These are phyloP conservation scores for Annona squamosa DNA, from an alignment of 164 flowering plant species.

Conservation along the genomic window DNA sequence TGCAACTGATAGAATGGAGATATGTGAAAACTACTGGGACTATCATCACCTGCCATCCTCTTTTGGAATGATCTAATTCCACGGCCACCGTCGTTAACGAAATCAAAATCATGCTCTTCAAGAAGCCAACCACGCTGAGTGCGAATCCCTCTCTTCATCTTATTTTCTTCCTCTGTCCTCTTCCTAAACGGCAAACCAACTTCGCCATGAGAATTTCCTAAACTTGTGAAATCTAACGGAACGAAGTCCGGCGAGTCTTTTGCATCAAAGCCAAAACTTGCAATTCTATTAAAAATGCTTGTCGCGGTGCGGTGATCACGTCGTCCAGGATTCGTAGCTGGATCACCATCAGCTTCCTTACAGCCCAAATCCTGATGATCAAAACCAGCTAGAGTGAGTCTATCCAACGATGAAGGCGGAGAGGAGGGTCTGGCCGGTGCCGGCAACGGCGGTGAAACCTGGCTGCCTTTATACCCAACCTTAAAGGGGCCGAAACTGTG, in stretches of 20 bases:
- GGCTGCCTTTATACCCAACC: neutral
- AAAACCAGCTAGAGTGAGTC: neutral
- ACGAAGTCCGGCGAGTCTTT: neutral
- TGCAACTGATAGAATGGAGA: neutral
- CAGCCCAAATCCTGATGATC: neutral
- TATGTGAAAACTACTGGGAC: neutral
- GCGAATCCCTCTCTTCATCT: neutral
- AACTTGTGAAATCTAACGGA: neutral
- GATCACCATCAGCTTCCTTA: neutral
- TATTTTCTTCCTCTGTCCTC: constrained; percentile 1
- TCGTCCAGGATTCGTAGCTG: neutral
- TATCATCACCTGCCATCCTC: neutral
- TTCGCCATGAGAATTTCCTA: neutral
- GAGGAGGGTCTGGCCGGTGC: neutral
- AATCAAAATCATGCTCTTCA: neutral
- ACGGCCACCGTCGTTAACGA: neutral
- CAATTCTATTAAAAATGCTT: neutral
- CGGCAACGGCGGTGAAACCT: neutral
- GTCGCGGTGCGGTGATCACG: neutral
- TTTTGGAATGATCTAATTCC: neutral
- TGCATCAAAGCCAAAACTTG: neutral
- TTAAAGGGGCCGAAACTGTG: constrained; percentile 4
- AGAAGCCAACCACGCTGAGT: neutral
- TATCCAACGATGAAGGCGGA: neutral
- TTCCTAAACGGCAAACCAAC: neutral